phyloP scores from a whole-genome alignment of 164 flowering plant genomes.

The Tetracentron sinense region DNA sequence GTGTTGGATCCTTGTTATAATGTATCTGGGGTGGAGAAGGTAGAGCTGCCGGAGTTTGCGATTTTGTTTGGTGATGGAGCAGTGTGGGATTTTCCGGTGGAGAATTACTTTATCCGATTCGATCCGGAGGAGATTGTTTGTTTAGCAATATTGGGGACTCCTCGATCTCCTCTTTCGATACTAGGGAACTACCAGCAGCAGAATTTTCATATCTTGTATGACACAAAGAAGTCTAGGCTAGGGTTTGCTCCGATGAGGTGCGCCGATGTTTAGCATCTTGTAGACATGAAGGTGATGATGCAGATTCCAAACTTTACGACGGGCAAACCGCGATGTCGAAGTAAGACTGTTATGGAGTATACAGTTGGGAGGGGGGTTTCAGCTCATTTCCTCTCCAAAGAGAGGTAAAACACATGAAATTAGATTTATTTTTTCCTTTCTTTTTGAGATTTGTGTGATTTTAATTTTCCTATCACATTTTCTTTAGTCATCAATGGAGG shows the following conservation, averaged over 20 bases:
- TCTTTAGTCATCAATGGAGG: too few species aligned
- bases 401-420: slow-evolving; percentile 18
- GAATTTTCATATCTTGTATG: slow-evolving; percentile 89
- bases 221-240: slow-evolving; percentile 76
- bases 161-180: slow-evolving; percentile 63
- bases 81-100: slow-evolving; percentile 80
- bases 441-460: background rate
- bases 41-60: slow-evolving; percentile 66
- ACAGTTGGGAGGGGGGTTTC: slow-evolving; percentile 1
- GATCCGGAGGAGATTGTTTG: slow-evolving; percentile 70
- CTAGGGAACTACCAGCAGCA: slow-evolving; percentile 98
- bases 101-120: slow-evolving; percentile 73
- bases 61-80: slow-evolving; percentile 76
- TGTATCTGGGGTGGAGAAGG: slow-evolving; percentile 62
- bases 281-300: background rate
- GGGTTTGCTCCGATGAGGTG: slow-evolving; percentile 85
- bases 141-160: slow-evolving; percentile 73
- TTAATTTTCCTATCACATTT: too few species aligned
- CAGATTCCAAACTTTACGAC: background rate
- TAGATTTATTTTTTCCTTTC: slow-evolving; percentile 22
- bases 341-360: background rate
- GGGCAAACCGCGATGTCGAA: background rate
- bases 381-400: slow-evolving; percentile 19
- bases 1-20: slow-evolving; percentile 78
- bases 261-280: slow-evolving; percentile 41